A percentile compares a stretch with the other conserved stretches of the same genome.
phyloP scores from a whole-genome alignment of 176 grass and related monocot genomes.

The Zoysia japonica region DNA sequence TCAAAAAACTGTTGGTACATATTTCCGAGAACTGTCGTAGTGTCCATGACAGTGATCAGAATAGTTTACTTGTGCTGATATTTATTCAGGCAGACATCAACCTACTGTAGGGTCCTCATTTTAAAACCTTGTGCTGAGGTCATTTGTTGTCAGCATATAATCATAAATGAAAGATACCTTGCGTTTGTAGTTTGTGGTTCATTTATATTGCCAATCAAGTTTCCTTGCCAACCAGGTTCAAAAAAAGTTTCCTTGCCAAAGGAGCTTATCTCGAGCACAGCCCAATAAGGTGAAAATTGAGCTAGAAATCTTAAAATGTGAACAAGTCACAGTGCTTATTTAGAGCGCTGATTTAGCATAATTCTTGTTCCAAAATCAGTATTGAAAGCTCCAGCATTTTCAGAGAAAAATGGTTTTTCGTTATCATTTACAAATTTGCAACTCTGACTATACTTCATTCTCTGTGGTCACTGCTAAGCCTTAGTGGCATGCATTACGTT shows the following conservation, averaged over 20 bases:
- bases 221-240: background rate
- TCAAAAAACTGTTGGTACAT: background rate
- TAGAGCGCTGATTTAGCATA: background rate
- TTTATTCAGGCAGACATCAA: background rate
- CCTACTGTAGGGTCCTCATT: background rate
- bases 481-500: constrained; percentile 10
- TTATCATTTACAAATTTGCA: background rate
- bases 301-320: background rate
- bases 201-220: background rate
- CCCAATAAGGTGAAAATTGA: background rate
- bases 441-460: background rate
- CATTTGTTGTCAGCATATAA: background rate
- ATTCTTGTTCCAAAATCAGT: background rate
- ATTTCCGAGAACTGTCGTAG: constrained; percentile 10
- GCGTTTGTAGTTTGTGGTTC: background rate
- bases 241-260: too few species aligned
- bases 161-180: constrained; percentile 3
- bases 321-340: background rate
- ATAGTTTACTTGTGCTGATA: constrained; percentile 12
- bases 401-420: background rate
- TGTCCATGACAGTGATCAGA: background rate
- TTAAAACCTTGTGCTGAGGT: background rate
- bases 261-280: background rate
- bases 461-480: constrained; percentile 10
- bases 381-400: background rate